Conservation (phyloP, 2,329 filamentous ascomycete genomes). For the Madurella fahalii region DNA sequence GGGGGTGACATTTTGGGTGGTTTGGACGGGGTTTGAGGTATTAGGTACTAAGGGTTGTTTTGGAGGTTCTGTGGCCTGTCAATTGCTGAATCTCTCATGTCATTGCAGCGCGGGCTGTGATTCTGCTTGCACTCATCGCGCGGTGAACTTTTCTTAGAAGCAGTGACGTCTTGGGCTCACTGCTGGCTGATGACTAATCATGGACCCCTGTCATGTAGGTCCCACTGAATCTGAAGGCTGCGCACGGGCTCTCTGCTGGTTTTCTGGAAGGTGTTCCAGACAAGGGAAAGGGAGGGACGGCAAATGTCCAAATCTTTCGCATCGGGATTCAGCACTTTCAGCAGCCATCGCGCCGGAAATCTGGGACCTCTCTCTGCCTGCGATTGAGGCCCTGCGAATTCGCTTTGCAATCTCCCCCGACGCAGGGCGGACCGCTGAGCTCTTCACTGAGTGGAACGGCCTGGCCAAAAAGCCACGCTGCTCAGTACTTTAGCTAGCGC, state of each 20-base stretch:
- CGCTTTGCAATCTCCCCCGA: neutral
- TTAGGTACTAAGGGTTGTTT: neutral
- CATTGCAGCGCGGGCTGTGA: no score
- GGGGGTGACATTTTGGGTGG: conserved; percentile 11
- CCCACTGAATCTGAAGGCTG: neutral
- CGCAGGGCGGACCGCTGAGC: neutral
- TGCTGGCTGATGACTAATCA: no score
- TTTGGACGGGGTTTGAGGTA: neutral
- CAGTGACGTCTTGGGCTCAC: no score
- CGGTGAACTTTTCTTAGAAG: no score
- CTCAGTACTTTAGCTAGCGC: neutral
- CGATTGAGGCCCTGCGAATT: neutral
- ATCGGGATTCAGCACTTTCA: neutral
- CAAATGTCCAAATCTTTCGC: neutral
- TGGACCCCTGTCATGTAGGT: no score
- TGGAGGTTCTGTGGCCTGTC: neutral
- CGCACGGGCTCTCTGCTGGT: neutral
- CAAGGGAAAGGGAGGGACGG: neutral
- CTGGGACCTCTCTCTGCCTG: neutral
- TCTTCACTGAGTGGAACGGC: neutral
- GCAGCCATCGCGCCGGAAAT: neutral
- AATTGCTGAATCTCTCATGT: no score
- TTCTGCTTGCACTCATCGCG: no score
- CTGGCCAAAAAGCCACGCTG: conserved; percentile 15
- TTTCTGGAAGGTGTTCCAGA: neutral